Percentiles rank a stretch among this genome's conserved stretches.
Conservation (phyloP, 345 rosid genomes). For the Lepidium africanum region DNA sequence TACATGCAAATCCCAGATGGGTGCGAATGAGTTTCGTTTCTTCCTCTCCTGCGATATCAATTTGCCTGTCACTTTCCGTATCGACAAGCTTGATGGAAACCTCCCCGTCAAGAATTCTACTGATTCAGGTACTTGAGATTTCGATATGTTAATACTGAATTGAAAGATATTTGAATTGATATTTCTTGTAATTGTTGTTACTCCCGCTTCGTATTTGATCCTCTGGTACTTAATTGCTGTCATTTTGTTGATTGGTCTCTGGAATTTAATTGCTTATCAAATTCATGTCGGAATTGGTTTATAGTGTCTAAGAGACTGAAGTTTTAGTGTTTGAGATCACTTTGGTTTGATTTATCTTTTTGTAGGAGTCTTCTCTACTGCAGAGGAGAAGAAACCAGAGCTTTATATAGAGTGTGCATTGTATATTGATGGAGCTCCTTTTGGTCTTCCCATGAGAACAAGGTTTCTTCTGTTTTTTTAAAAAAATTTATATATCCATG, state of each 20-base stretch:
- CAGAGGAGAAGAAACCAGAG: too few relatives aligned
- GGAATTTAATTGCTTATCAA: background rate
- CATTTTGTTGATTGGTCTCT: background rate
- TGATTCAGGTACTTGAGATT: constrained; percentile 37
- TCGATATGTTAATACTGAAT: background rate
- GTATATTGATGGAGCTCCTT: too few relatives aligned
- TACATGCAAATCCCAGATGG: constrained; percentile 24
- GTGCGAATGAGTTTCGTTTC: constrained; percentile 87
- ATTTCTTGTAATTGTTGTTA: background rate
- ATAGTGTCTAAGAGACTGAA: background rate
- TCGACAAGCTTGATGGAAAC: constrained; percentile 75
- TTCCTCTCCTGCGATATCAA: constrained; percentile 95
- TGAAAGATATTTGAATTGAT: background rate
- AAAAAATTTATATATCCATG: too few relatives aligned
- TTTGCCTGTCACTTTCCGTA: constrained; percentile 83
- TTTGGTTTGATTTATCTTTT: too few relatives aligned
- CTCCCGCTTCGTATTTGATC: background rate
- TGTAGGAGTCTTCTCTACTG: too few relatives aligned
- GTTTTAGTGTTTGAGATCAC: background rate
- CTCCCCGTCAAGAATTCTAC: constrained; percentile 44
- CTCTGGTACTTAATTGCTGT: background rate
- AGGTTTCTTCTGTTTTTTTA: too few relatives aligned
- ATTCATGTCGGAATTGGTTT: background rate
- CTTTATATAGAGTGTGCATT: too few relatives aligned
- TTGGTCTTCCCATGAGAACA: too few relatives aligned